Percentiles rank a stretch among this genome's conserved stretches.
phyloP scores from a whole-genome alignment of 1,284 basidiomycete species.

The Ceratobasidium sp. region DNA sequence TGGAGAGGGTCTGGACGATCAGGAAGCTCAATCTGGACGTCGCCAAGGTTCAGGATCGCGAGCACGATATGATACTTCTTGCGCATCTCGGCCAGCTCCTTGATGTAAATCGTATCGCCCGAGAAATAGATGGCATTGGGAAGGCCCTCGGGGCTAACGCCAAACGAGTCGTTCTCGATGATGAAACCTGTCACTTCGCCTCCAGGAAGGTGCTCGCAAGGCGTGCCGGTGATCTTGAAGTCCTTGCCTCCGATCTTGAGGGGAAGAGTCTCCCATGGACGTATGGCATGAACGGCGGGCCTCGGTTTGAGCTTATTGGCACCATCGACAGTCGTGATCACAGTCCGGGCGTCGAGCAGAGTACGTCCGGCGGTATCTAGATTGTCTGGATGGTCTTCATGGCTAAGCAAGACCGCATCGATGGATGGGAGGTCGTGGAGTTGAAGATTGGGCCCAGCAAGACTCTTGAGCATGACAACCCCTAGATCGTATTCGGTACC shows the following conservation, averaged over 20 bases:
- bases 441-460: constrained; percentile 8
- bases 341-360: no score
- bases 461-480: not conserved
- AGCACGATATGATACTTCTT: constrained; percentile 35
- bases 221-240: no score
- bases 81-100: constrained; percentile 24
- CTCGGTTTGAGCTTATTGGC: no score
- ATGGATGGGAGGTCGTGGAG: constrained; percentile 26
- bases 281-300: no score
- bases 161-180: constrained; percentile 34
- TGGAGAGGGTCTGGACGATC: constrained; percentile 1
- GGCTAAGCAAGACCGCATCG: constrained; percentile 35
- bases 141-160: constrained; percentile 4
- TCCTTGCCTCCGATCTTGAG: no score
- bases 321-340: no score
- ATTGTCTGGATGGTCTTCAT: constrained; percentile 40
- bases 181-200: no score
- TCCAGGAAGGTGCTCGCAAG: no score
- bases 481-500: constrained; percentile 10
- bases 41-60: constrained; percentile 18
- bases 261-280: no score
- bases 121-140: constrained; percentile 38
- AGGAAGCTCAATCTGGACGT: not conserved
- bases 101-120: constrained; percentile 35
- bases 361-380: no score